Evolutionary conservation across 2,329 filamentous ascomycete genomes (phyloP), one percentile per base, ranked within the genome.

Genomic region (Beauveria bassiana): DNA sequence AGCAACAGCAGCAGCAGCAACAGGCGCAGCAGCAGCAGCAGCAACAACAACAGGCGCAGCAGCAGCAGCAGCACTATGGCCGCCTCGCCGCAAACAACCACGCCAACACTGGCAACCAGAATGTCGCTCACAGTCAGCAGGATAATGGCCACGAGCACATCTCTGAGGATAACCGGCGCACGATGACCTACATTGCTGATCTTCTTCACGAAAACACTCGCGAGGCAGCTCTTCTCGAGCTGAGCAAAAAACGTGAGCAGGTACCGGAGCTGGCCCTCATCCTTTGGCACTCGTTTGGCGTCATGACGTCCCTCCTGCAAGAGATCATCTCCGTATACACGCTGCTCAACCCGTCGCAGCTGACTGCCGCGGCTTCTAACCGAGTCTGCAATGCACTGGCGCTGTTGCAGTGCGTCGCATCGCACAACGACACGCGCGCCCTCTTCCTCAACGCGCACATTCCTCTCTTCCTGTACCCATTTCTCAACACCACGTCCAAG

Each of bases 241-340:
- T 99, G 57, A 98, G 93, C 78, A 99, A 99, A 81, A 99, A 99
- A 83, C 83, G 95, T 62, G 95, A 99, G 77, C 95, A 98, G 76
- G 95, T 99, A 18, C 93, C 95, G 0, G 95, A 99, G 78, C 81
- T 99, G 63, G 95, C 95, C 52, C 80, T 99, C 69, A 96, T 99
- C 64, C 81, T 99, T 64, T 99, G 95, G 95, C 95, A 99, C 75
- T 98, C 93, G 3, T 98, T 97, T 71, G 95, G 93, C 70, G 95
- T 99, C 71, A 99, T 99, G 95, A 97, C 95, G 51, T 96, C 92
- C 60, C 81, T 99, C 26, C 84, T 98, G 40, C 93, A 98, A 75
- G 95, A 99, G 78, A 99, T 99, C 73, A 99, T 99, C 72, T 97
- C 93, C 12, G 95, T 99, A 61, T 99, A 99, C 73, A 96, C 92